Evolutionary conservation across 2,329 filamentous ascomycete species (phyloP).

Genomic region (Calonectria leucothoes): DNA sequence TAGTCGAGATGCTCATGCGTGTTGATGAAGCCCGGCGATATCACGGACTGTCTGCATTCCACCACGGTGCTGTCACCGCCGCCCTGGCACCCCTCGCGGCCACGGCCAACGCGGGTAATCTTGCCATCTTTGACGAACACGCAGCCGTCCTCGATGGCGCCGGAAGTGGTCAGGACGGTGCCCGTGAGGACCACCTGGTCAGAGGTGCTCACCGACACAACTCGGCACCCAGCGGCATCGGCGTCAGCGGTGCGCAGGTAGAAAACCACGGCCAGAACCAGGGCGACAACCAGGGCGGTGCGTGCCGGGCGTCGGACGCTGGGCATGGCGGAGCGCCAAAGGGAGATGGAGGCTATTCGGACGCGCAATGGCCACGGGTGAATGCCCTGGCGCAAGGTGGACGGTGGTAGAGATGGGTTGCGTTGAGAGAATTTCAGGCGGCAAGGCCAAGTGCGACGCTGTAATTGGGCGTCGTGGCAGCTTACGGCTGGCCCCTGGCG

Average conservation of each 20-base stretch:
- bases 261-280: not conserved
- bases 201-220: not conserved
- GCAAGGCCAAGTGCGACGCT: not conserved
- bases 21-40: conserved; percentile 22
- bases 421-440: not conserved
- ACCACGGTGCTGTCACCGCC: not conserved
- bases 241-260: not conserved
- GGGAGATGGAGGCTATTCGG: not conserved
- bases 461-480: not conserved
- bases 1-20: conserved; percentile 21
- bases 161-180: not conserved
- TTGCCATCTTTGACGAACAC: not conserved
- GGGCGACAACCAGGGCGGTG: not conserved
- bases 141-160: not conserved
- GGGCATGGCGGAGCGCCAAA: not conserved
- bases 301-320: not conserved
- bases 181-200: conserved; percentile 1
- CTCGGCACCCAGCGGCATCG: not conserved
- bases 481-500: not conserved
- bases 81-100: not conserved
- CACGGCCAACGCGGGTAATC: not conserved
- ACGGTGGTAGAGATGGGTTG: not conserved
- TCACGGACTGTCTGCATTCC: conserved; percentile 5
- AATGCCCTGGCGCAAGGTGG: not conserved
- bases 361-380: not conserved